Evolutionary conservation across 1,284 basidiomycete species (phyloP).

Genomic region (Grifola frondosa): DNA sequence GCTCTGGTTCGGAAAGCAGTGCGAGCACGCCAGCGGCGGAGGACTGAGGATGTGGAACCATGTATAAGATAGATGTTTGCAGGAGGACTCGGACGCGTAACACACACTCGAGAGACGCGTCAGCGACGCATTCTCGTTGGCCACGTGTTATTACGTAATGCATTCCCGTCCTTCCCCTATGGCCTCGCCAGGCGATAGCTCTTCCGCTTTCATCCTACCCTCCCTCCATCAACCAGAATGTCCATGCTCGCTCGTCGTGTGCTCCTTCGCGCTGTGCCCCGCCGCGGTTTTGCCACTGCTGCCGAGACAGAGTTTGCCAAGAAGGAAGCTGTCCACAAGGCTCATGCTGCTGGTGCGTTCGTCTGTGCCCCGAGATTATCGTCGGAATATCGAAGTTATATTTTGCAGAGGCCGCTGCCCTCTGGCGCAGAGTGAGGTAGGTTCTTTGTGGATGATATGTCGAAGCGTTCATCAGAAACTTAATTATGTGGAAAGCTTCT

Average conservation of each 20-base stretch:
- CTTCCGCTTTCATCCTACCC: slow-evolving; percentile 25
- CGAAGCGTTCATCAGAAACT: background rate
- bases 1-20: slow-evolving; percentile 84
- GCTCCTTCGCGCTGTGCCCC: slow-evolving; percentile 42
- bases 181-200: slow-evolving; percentile 23
- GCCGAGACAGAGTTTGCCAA: slow-evolving; percentile 46
- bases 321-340: slow-evolving; percentile 56
- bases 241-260: slow-evolving; percentile 56
- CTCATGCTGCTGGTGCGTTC: slow-evolving; percentile 65
- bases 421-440: slow-evolving; percentile 87
- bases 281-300: slow-evolving; percentile 40
- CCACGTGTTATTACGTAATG: slow-evolving; percentile 18
- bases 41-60: slow-evolving; percentile 69
- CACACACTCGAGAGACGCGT: slow-evolving; percentile 23
- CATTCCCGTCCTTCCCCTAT: slow-evolving; percentile 17
- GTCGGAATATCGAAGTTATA: slow-evolving; percentile 3
- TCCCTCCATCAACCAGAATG: slow-evolving; percentile 39
- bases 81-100: slow-evolving; percentile 21
- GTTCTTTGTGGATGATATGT: slow-evolving; percentile 12
- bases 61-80: slow-evolving; percentile 33
- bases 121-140: slow-evolving; percentile 15
- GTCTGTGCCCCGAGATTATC: slow-evolving; percentile 9
- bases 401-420: slow-evolving; percentile 62
- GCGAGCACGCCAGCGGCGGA: slow-evolving; percentile 89
- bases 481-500: slow-evolving; percentile 50